A percentile compares a stretch with the other conserved stretches of the same genome.
These are phyloP conservation scores for Crithidia acanthocephali DNA, from an alignment of 208 protist genomes.

Conservation along the genomic window DNA sequence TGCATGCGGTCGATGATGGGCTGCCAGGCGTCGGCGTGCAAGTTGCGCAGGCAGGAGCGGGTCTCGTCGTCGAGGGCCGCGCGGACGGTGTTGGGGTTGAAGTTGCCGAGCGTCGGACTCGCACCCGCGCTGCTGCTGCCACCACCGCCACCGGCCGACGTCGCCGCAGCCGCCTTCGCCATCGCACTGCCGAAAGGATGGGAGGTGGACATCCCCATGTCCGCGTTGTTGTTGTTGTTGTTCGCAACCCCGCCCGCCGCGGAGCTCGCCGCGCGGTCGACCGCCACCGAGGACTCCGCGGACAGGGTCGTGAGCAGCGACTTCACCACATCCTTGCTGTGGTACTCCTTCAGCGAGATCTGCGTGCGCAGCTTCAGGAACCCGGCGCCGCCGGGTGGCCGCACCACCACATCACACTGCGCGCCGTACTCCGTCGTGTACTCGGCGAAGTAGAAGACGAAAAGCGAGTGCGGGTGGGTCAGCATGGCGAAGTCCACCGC, in stretches of 20 bases:
- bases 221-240: constrained; percentile 12
- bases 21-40: constrained; percentile 85
- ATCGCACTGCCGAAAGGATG: constrained; percentile 29
- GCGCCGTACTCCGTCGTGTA: constrained; percentile 69
- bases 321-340: constrained; percentile 34
- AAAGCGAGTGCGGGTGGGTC: constrained; percentile 68
- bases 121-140: constrained; percentile 4
- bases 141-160: constrained; percentile 11
- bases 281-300: constrained; percentile 18
- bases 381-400: constrained; percentile 49
- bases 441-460: constrained; percentile 92
- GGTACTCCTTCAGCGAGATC: constrained; percentile 63
- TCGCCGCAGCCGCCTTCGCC: constrained; percentile 10
- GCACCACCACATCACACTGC: constrained; percentile 74
- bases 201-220: constrained; percentile 4
- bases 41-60: constrained; percentile 43
- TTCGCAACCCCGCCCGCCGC: neutral
- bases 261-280: neutral
- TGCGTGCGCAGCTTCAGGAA: constrained; percentile 74
- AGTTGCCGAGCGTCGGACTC: constrained; percentile 10
- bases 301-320: constrained; percentile 20
- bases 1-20: constrained; percentile 56
- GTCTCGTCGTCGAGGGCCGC: constrained; percentile 44
- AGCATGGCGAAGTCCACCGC: constrained; percentile 81
- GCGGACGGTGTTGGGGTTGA: constrained; percentile 17